These are phyloP conservation scores for Caloboletus firmus DNA, from an alignment of 1,284 basidiomycete species.

Conservation along the genomic window DNA sequence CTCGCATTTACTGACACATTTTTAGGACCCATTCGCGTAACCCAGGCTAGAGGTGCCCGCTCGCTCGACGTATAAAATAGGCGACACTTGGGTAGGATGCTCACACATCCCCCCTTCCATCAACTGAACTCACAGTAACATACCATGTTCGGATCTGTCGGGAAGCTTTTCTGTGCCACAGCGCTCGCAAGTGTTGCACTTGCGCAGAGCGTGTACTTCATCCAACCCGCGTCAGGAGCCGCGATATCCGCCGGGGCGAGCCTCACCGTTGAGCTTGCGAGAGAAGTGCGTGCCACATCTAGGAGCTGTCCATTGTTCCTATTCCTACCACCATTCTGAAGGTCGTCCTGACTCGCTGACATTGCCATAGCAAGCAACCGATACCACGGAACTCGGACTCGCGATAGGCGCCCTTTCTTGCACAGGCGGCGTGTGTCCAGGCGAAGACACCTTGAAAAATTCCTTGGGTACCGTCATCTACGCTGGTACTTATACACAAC, in stretches of 20 bases:
- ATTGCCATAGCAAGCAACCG: constrained; percentile 32
- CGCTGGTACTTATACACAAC: constrained; percentile 44
- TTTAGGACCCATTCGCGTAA: neutral
- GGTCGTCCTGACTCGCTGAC: neutral
- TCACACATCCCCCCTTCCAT: neutral
- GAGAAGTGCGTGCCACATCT: constrained; percentile 39
- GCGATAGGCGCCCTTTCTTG: constrained; percentile 45
- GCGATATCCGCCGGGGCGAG: constrained; percentile 37
- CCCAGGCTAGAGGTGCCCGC: neutral
- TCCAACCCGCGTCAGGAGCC: constrained; percentile 36
- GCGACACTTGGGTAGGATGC: neutral
- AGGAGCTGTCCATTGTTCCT: neutral
- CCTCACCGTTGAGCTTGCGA: constrained; percentile 44
- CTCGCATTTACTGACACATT: neutral
- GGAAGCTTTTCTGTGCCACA: constrained; percentile 8
- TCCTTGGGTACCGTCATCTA: constrained; percentile 48
- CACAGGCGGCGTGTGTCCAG: no score
- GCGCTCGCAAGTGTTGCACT: constrained; percentile 21
- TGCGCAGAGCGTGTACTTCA: constrained; percentile 45
- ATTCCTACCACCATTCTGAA: neutral
- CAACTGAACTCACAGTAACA: no score
- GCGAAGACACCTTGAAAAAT: no score
- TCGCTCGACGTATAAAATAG: constrained; percentile 9
- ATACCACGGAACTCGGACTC: constrained; percentile 43
- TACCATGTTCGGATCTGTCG: constrained; percentile 10